Conservation (phyloP, 1,284 basidiomycete genomes). For the Gymnopus androsaceus region DNA sequence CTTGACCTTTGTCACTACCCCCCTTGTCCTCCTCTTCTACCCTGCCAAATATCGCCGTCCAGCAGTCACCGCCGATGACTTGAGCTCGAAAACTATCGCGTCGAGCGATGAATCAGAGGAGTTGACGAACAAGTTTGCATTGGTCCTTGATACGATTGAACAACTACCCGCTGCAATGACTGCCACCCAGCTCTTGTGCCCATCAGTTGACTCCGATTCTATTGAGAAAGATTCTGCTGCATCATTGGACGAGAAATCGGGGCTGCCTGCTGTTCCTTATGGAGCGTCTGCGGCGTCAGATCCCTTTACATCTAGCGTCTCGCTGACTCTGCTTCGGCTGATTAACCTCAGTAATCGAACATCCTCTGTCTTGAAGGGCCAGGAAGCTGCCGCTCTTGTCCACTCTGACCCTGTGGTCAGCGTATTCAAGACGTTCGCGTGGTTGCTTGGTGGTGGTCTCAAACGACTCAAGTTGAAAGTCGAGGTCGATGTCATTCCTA, state of each 20-base stretch:
- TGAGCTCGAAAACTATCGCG: conserved; percentile 21
- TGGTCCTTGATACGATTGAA: conserved; percentile 87
- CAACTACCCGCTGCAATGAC: conserved; percentile 77
- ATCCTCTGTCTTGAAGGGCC: conserved; percentile 82
- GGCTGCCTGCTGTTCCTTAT: conserved; percentile 9
- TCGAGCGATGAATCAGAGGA: conserved; percentile 32
- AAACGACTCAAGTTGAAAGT: conserved; percentile 49
- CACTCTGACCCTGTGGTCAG: conserved; percentile 79
- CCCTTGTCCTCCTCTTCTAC: conserved; percentile 77
- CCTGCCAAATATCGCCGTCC: conserved; percentile 54
- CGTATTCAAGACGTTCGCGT: conserved; percentile 81
- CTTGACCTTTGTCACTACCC: conserved; percentile 86
- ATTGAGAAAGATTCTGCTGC: not conserved
- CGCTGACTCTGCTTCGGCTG: conserved; percentile 79
- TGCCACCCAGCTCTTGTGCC: conserved; percentile 59
- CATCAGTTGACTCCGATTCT: conserved; percentile 24
- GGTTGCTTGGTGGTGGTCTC: conserved; percentile 23
- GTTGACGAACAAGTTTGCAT: conserved; percentile 63
- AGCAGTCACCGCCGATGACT: conserved; percentile 12
- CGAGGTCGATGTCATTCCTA: conserved; percentile 65
- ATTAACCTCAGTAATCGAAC: conserved; percentile 88
- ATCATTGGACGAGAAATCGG: conserved; percentile 20
- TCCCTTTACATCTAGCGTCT: conserved; percentile 29
- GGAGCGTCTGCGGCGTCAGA: conserved; percentile 4
- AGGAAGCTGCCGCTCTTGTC: too few relatives aligned